Evolutionary conservation across 1,284 basidiomycete genomes (phyloP).

Genomic region (Cryptococcus hybrid): DNA sequence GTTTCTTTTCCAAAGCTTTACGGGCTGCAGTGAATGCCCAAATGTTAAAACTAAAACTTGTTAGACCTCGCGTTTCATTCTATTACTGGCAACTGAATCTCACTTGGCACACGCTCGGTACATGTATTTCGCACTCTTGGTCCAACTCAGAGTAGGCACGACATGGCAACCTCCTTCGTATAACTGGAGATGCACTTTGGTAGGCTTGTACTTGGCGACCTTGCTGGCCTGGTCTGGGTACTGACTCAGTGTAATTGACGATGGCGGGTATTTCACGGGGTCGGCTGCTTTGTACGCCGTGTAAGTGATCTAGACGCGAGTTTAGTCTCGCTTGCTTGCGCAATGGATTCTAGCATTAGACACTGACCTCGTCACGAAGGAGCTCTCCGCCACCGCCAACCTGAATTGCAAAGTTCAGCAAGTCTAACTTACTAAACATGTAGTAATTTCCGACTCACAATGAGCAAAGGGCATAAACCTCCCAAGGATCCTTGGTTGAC

Average conservation of each 20-base stretch:
- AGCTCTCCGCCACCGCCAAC: conserved; percentile 53
- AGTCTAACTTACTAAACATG: neutral
- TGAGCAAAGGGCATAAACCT: conserved; percentile 54
- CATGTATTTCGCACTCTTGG: conserved; percentile 46
- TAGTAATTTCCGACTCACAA: conserved; percentile 34
- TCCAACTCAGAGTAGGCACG: conserved; percentile 49
- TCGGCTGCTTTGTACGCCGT: conserved; percentile 54
- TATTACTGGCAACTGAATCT: conserved; percentile 5
- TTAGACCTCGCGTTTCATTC: neutral
- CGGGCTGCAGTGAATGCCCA: conserved; percentile 45
- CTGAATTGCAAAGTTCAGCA: conserved; percentile 15
- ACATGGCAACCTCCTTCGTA: conserved; percentile 51
- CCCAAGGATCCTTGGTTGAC: conserved; percentile 55
- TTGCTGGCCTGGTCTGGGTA: conserved; percentile 47
- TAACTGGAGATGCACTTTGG: conserved; percentile 54
- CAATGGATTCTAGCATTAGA: no score
- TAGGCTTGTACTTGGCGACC: conserved; percentile 51
- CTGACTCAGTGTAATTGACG: conserved; percentile 41
- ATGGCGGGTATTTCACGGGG: conserved; percentile 49
- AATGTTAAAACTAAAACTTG: conserved; percentile 42
- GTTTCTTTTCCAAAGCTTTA: conserved; percentile 25
- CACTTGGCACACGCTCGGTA: conserved; percentile 47
- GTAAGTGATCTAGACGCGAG: conserved; percentile 49
- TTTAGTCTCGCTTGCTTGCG: neutral
- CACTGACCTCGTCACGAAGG: conserved; percentile 41